Conservation (phyloP, 257 asterid genomes). For the Capsicum pubescens region DNA sequence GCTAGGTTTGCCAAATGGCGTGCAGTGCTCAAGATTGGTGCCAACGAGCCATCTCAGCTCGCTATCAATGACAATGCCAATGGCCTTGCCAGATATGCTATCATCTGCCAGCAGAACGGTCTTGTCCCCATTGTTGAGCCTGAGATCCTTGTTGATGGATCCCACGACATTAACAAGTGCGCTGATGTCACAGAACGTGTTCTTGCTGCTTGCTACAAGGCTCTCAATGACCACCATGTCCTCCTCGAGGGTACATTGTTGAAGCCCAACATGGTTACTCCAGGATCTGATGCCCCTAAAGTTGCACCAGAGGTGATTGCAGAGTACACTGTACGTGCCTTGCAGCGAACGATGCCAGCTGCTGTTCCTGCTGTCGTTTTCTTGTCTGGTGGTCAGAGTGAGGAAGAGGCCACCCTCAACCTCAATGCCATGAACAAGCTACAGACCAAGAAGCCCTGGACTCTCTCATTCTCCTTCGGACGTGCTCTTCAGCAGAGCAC, state of each 20-base stretch:
- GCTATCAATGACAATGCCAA: slow-evolving; percentile 86
- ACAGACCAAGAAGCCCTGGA: slow-evolving; percentile 84
- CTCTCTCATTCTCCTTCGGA: slow-evolving; percentile 85
- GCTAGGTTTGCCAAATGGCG: slow-evolving; percentile 96
- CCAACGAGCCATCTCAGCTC: slow-evolving; percentile 84
- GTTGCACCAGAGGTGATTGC: slow-evolving; percentile 75
- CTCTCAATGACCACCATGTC: slow-evolving; percentile 73
- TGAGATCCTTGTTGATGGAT: slow-evolving; percentile 79
- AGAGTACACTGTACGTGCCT: slow-evolving; percentile 79
- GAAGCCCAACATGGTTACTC: slow-evolving; percentile 88
- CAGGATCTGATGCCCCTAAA: slow-evolving; percentile 67
- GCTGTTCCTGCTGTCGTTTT: slow-evolving; percentile 97
- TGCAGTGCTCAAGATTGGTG: slow-evolving; percentile 84
- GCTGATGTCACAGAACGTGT: slow-evolving; percentile 82
- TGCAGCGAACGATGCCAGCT: slow-evolving; percentile 91
- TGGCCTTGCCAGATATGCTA: slow-evolving; percentile 92
- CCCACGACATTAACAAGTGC: slow-evolving; percentile 63
- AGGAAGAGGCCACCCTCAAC: slow-evolving; percentile 85
- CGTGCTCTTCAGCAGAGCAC: slow-evolving; percentile 97
- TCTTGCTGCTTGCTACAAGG: slow-evolving; percentile 78
- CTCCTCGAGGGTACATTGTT: slow-evolving; percentile 71
- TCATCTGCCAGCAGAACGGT: slow-evolving; percentile 94
- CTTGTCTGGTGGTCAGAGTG: slow-evolving; percentile 94
- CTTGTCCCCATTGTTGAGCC: slow-evolving; percentile 82
- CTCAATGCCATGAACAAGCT: slow-evolving; percentile 90